Evolutionary conservation across 1,284 basidiomycete genomes (phyloP).

Genomic region (Singerocomus inundabilis): DNA sequence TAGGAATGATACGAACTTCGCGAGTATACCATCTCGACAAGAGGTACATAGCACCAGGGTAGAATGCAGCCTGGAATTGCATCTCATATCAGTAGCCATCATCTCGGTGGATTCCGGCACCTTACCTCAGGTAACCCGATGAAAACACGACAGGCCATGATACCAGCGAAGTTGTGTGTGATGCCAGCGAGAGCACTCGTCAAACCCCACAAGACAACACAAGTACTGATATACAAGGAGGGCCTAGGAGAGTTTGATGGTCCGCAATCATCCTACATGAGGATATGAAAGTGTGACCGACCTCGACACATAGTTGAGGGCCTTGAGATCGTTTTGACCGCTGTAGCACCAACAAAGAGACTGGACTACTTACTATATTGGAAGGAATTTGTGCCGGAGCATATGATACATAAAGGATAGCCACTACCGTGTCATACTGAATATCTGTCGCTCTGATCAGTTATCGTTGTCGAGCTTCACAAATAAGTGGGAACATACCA

Average conservation of each 20-base stretch:
- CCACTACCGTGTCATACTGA: conserved; percentile 59
- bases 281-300: conserved; percentile 13
- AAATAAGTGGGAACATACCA: conserved; percentile 31
- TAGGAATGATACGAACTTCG: too few species aligned
- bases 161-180: conserved; percentile 53
- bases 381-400: conserved; percentile 64
- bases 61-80: conserved; percentile 51
- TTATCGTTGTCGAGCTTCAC: too few species aligned
- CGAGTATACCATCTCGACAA: conserved; percentile 64
- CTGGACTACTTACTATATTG: conserved; percentile 49
- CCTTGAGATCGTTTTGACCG: conserved; percentile 29
- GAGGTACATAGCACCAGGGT: conserved; percentile 60
- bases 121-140: conserved; percentile 60
- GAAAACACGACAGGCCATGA: conserved; percentile 57
- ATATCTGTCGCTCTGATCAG: conserved; percentile 40
- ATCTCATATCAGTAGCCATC: too few species aligned
- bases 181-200: conserved; percentile 62
- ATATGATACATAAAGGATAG: conserved; percentile 60
- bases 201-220: conserved; percentile 63
- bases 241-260: conserved; percentile 39
- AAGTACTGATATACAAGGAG: conserved; percentile 58
- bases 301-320: conserved; percentile 54
- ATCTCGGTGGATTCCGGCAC: neutral
- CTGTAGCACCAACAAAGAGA: too few species aligned
- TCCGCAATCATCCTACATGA: too few species aligned